Evolutionary conservation across 169 alveolate genomes (phyloP), one percentile per base, ranked within the genome.

Genomic region (Babesia sp.): DNA sequence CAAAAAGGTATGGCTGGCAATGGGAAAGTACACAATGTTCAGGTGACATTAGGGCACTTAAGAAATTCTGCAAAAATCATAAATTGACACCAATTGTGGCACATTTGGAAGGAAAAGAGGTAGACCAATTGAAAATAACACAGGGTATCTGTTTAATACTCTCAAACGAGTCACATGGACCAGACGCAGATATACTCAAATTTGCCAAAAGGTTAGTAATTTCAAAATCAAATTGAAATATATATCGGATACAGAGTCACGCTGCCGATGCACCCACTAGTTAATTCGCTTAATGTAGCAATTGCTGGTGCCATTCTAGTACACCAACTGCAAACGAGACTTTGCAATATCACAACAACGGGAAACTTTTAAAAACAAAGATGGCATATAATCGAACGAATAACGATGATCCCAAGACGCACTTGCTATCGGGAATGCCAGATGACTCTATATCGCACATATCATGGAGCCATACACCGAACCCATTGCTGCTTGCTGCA

Each of bases 281-380:
- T 87, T 1, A 79, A 90, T 54, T 90, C 93, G 36, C 59, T 90
- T 48, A 90, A 90, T 64, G 93, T 90, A 11, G 66, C 90, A 28
- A 79, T 90, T 18, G 93, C 93, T 28, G 93, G 92, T 9, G 87
- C 90, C 26, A 90, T 90, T 37, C 54, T 90, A 26, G 79, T 90
- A 16, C 92, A 84, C 61, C 84, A 85, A 45, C 72, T 90, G n/a
- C 74, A 63, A 41, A 6, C 24, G 41, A 58, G 74, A 31, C 18
- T 72, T 29, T 22, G 36, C 39, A 9, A 1, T 1, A 8, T 37
- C 7, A 33, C 42, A 0, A 16, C 3, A 0, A 42, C 63, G n/a
- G 8, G 37, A 18, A 14, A 31, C 18, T 6, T 12, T 18, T 58
- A 33, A 14, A 24, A 1, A 39, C 4, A 0, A 59, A 39, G 24